Conservation (phyloP, 352 stramenopile species). For the Pythium chondricola region DNA sequence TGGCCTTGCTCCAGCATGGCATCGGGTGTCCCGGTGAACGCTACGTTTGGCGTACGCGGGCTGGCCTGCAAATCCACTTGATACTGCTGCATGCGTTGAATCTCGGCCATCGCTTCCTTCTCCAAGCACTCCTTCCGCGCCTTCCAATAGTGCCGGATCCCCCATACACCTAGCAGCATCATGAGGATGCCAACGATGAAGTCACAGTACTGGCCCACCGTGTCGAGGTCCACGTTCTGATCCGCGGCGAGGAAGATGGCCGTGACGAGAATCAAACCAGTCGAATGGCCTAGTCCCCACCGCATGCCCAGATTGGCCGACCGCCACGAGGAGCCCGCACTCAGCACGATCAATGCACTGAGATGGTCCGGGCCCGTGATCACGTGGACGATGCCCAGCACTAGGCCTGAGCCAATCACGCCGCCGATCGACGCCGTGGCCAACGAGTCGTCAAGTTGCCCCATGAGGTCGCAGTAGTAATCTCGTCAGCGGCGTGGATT, state of each 20-base stretch:
- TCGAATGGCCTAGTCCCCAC: conserved; percentile 82
- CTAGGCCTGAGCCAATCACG: conserved; percentile 44
- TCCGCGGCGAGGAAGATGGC: conserved; percentile 49
- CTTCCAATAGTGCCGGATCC: conserved; percentile 31
- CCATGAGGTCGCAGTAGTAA: conserved; percentile 19
- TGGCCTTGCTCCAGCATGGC: conserved; percentile 11
- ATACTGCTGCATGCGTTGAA: conserved; percentile 21
- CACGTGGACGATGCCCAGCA: conserved; percentile 50
- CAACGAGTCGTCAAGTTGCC: conserved; percentile 29
- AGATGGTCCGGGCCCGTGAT: conserved; percentile 82
- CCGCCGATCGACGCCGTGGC: conserved; percentile 24
- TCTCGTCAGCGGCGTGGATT: neutral
- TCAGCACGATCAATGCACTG: conserved; percentile 79
- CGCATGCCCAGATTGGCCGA: conserved; percentile 75
- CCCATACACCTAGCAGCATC: conserved; percentile 40
- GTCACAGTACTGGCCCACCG: conserved; percentile 41
- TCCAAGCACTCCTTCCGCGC: conserved; percentile 30
- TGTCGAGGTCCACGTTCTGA: conserved; percentile 32
- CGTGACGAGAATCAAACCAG: conserved; percentile 66
- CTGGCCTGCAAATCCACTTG: conserved; percentile 10
- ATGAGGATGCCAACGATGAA: conserved; percentile 58
- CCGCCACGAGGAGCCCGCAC: conserved; percentile 55
- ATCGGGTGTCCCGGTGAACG: conserved; percentile 13
- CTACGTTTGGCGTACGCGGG: conserved; percentile 7
- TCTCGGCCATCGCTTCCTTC: conserved; percentile 21